A percentile compares a stretch with the other conserved stretches of the same genome.
These are phyloP conservation scores for Thymus mandschuricus DNA, from an alignment of 257 asterid species.

Conservation along the genomic window DNA sequence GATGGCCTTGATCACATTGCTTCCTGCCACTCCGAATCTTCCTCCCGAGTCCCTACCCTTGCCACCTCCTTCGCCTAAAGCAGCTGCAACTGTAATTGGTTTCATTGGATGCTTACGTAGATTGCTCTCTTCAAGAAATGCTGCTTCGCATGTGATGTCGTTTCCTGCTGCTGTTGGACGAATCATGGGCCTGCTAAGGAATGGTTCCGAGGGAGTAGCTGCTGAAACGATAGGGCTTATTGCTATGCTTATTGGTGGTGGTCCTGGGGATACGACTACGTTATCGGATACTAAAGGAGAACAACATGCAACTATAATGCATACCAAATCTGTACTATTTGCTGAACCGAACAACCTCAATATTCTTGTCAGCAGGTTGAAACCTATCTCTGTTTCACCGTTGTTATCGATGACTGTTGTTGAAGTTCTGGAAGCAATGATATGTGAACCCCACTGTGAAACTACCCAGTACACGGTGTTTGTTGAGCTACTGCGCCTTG, in stretches of 20 bases:
- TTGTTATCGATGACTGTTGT: slow-evolving; percentile 90
- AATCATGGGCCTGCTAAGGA: slow-evolving; percentile 94
- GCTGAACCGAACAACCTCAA: slow-evolving; percentile 74
- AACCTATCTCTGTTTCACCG: slow-evolving; percentile 90
- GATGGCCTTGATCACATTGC: slow-evolving; percentile 97
- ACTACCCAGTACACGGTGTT: slow-evolving; percentile 94
- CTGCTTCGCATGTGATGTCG: slow-evolving; percentile 97
- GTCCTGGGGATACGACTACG: slow-evolving; percentile 83
- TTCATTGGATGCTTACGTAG: slow-evolving; percentile 92
- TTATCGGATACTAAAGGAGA: slow-evolving; percentile 87
- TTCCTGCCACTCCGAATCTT: slow-evolving; percentile 95
- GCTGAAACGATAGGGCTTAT: slow-evolving; percentile 86
- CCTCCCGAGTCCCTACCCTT: slow-evolving; percentile 95
- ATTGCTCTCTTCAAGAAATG: slow-evolving; percentile 86
- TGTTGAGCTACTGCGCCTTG: slow-evolving; percentile 91
- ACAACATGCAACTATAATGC: slow-evolving; percentile 94
- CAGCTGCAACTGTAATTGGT: slow-evolving; percentile 98
- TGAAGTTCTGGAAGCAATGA: slow-evolving; percentile 98
- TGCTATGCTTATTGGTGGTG: slow-evolving; percentile 96
- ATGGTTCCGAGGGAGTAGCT: slow-evolving; percentile 97
- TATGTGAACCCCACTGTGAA: slow-evolving; percentile 93
- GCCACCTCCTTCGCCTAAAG: slow-evolving; percentile 99
- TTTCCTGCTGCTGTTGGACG: slow-evolving; percentile 99
- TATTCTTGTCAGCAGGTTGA: slow-evolving; percentile 87
- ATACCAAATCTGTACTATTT: slow-evolving; percentile 86